Evolutionary conservation across 2,329 filamentous ascomycete species (phyloP).

Genomic region (Harringtonia lauricola): DNA sequence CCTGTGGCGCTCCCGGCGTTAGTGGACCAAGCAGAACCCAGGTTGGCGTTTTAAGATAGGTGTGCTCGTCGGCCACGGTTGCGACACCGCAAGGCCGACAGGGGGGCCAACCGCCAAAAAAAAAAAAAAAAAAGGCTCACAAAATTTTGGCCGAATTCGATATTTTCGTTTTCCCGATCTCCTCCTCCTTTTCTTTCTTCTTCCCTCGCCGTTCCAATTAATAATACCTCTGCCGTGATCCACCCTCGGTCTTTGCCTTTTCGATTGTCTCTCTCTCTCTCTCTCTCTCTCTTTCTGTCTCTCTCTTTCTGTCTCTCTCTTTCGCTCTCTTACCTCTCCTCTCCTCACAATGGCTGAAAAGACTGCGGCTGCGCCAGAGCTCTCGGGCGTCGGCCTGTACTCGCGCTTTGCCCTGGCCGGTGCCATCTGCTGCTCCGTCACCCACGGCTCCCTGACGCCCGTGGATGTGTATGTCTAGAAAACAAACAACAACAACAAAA

Average conservation of each 20-base stretch:
- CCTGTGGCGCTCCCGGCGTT: not conserved
- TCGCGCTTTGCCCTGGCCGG: slow-evolving; percentile 94
- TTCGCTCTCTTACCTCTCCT: slow-evolving; percentile 11
- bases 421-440: slow-evolving; percentile 95
- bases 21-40: not conserved
- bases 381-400: slow-evolving; percentile 61
- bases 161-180: not conserved
- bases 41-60: not conserved
- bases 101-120: too few species aligned
- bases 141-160: too few species aligned
- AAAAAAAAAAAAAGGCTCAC: not conserved
- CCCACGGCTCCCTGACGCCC: slow-evolving; percentile 91
- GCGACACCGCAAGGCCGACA: too few species aligned
- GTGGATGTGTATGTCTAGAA: slow-evolving; percentile 99
- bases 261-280: slow-evolving; percentile 14
- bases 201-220: not conserved
- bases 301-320: slow-evolving; percentile 8
- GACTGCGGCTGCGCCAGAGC: slow-evolving; percentile 27
- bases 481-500: too few species aligned
- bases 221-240: not conserved
- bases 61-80: too few species aligned
- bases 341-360: slow-evolving; percentile 33
- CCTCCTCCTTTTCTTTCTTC: not conserved
- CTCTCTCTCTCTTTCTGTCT: slow-evolving; percentile 1
- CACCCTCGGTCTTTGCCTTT: slow-evolving; percentile 9